Evolutionary conservation across 768 basidiomycete species (phyloP), one percentile per base, ranked within the genome.

Genomic region (Russula vinacea): DNA sequence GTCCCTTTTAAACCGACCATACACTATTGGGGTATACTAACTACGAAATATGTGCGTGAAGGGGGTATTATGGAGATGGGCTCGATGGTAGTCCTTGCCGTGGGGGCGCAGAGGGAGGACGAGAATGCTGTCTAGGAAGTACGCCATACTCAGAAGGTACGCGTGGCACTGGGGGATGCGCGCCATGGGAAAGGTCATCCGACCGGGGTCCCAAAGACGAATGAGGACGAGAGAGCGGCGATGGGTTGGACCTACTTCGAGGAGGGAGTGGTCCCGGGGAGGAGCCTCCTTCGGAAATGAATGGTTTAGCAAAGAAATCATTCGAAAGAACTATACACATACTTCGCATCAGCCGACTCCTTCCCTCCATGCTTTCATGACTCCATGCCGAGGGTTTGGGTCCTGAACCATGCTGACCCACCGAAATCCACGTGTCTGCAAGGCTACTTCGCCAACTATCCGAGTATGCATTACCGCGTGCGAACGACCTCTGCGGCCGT

Each of bases 341-440:
- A 67, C 67, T 35, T 44, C 40, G 65, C 8, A 14, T 42, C 17
- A 32, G 44, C 39, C 44, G 64, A 22, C 29, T 53, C 26, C n/a
- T 42, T 44, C 55, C 9, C 35, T 61, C 49, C 49, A 24, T 26
- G 13, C 59, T 44, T 24, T 56, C 60, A 60, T 22, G 59, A 42
- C 49, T 50, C 17, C 32, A 45, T 13, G 39, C 50, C 9, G 29
- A 9, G 29, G 42, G 24, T 24, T 61, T 37, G 14, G 54, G 42
- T n/a, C 24, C 26, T 13, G 55, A 49, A 16, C 33, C 37, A 16
- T 56, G 8, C 52, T 60, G 58, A 35, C 66, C 66, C 11, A 68
- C 51, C 29, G 52, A 4, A n/a, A 68, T 40, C 68, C 68, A 68
- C n/a, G 47, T 54, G 44, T 68, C 68, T 11, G 52, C 62, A 13